These are phyloP conservation scores for Penicillium alfredii DNA, from an alignment of 495 filamentous ascomycete species.

Conservation along the genomic window DNA sequence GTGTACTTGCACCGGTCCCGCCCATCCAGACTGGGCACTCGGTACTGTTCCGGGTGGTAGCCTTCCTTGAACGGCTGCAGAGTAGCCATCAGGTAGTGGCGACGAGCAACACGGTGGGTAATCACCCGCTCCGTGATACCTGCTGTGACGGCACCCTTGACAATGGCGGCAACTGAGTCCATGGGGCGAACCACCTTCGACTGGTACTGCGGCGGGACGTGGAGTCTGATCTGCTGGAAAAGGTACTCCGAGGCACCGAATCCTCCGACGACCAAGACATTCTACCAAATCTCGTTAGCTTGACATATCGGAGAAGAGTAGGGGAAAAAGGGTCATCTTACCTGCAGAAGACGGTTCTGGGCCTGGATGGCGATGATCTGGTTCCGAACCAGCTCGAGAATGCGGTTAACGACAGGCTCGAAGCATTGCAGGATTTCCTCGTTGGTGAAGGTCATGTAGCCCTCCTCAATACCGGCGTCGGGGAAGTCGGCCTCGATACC, in stretches of 20 bases:
- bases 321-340: constrained; percentile 26
- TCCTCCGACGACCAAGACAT: constrained; percentile 71
- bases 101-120: constrained; percentile 94
- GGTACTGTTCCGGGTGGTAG: constrained; percentile 96
- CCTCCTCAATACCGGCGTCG: constrained; percentile 72
- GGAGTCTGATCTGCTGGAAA: constrained; percentile 76
- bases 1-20: constrained; percentile 99
- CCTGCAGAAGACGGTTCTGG: constrained; percentile 65
- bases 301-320: neutral
- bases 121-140: constrained; percentile 96
- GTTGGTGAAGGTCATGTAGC: constrained; percentile 79
- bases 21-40: constrained; percentile 91
- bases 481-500: constrained; percentile 76
- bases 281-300: constrained; percentile 39
- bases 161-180: constrained; percentile 77
- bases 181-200: constrained; percentile 77
- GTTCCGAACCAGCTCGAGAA: constrained; percentile 70
- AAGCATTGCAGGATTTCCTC: constrained; percentile 79
- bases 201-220: constrained; percentile 73
- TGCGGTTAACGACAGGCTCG: constrained; percentile 72
- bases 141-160: constrained; percentile 76
- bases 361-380: constrained; percentile 79
- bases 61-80: constrained; percentile 98
- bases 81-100: constrained; percentile 98
- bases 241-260: constrained; percentile 80